Base-by-base conservation (phyloP, 768 basidiomycete genomes). In the Multifurca ochricompacta region DNA sequence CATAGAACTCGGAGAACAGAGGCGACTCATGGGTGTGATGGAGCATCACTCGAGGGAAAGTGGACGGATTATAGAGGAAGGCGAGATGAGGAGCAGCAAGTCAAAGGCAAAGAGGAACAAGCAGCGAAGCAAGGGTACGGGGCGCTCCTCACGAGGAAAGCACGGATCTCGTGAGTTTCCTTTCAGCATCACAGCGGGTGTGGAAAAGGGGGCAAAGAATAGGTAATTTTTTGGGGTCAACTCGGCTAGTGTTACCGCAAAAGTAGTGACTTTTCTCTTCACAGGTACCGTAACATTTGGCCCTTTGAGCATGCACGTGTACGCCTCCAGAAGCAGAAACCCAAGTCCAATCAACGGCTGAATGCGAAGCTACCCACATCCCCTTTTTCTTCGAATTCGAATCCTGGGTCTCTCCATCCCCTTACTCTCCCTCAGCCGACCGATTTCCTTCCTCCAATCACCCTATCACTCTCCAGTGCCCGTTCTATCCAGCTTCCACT, bases 301-400 rank as follows among this genome's bases (percentile, higher is more conserved):
- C 95, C 95, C 0, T 97, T 93, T 60, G 93, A 95, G 65, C 91
- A 94, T 64, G 87, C 94, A 19, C 84, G 95, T 35, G 93, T 97
- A 4, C 77, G 85, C 43, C 73, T 97, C 37, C 53, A 56, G 51
- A 59, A 59, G 48, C 52, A 54, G 42, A 60, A 54, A 7, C 52
- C 49, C 1, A 54, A 54, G 44, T 49, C 49, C 1, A 54, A 54
- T 37, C 35, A 51, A 19, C 39, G 46, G 34, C 21, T 36, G 14
- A 48, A 6, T 50, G 54, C 36, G 14, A 50, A 43, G 34, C 23
- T 19, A 19, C 51, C 37, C 16, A 46, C 47, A 35, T 23, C 56
- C 30, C 46, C 32, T 25, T 34, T n/a, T n/a, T n/a, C 32, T 27
- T 50, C 35, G 9, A 35, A 36, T 27, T 44, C 43, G 31, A 56